These are phyloP conservation scores for Sclerospora graminicola DNA, from an alignment of 352 stramenopile genomes.

Conservation along the genomic window DNA sequence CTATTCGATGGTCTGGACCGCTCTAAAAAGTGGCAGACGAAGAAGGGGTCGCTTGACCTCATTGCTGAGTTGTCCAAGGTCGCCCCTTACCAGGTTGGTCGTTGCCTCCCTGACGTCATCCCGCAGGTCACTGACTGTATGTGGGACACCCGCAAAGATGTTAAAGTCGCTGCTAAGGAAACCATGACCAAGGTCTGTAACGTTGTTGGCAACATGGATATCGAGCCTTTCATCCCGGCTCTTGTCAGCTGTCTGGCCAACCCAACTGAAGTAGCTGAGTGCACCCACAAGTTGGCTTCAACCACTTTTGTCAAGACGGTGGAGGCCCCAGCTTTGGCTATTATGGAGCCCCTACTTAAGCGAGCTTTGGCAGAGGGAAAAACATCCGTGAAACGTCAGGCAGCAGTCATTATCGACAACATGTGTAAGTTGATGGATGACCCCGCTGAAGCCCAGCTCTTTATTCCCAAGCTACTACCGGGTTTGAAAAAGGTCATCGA, in stretches of 20 bases:
- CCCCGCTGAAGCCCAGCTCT: constrained; percentile 92
- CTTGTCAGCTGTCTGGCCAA: constrained; percentile 96
- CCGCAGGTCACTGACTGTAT: constrained; percentile 96
- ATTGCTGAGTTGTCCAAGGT: constrained; percentile 87
- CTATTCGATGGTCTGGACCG: constrained; percentile 71
- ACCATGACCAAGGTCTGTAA: constrained; percentile 94
- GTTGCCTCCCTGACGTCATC: constrained; percentile 94
- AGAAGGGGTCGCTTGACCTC: constrained; percentile 92
- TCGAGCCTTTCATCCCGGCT: constrained; percentile 97
- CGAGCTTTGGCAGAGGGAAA: constrained; percentile 93
- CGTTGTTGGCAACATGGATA: constrained; percentile 98
- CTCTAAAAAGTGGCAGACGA: constrained; percentile 94
- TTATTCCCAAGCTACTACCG: constrained; percentile 95
- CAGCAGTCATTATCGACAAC: constrained; percentile 98
- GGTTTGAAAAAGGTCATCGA: constrained; percentile 95
- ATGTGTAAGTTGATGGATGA: constrained; percentile 99
- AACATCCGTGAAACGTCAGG: constrained; percentile 95
- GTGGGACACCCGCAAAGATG: constrained; percentile 98
- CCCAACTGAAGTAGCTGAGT: constrained; percentile 95
- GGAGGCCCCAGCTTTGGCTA: constrained; percentile 91
- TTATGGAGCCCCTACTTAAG: constrained; percentile 95
- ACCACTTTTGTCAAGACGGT: constrained; percentile 99
- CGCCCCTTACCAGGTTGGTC: constrained; percentile 92
- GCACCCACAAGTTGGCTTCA: constrained; percentile 97
- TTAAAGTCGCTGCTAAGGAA: constrained; percentile 90